These are phyloP conservation scores for Puya raimondii DNA, from an alignment of 176 grass and related monocot species.

Conservation along the genomic window DNA sequence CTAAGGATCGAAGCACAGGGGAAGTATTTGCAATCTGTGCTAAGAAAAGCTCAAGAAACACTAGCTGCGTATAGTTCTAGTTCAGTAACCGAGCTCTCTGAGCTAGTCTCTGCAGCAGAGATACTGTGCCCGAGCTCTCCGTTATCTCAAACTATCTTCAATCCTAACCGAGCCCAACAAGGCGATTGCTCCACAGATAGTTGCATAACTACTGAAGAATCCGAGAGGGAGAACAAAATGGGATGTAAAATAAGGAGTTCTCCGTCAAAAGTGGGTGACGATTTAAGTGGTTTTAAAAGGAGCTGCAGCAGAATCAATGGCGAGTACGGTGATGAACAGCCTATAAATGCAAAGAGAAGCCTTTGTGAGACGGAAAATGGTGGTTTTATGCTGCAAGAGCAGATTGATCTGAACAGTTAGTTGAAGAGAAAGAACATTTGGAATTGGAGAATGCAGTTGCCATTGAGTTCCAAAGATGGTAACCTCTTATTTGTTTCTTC, in stretches of 20 bases:
- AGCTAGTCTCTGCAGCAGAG: constrained; percentile 42
- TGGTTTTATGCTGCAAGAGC: constrained; percentile 16
- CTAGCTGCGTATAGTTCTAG: constrained; percentile 29
- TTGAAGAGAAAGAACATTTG: constrained; percentile 16
- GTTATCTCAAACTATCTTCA: constrained; percentile 4
- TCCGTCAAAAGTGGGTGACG: not conserved
- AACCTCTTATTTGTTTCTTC: not conserved
- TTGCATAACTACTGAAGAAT: constrained; percentile 46
- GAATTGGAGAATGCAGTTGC: not conserved
- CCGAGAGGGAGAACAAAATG: constrained; percentile 31
- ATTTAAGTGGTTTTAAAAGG: constrained; percentile 23
- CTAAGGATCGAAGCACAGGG: constrained; percentile 90
- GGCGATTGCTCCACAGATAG: constrained; percentile 40
- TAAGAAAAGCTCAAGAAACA: constrained; percentile 51
- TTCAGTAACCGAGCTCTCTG: constrained; percentile 44
- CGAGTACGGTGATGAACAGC: constrained; percentile 23
- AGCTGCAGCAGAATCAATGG: constrained; percentile 7
- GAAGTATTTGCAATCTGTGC: constrained; percentile 75
- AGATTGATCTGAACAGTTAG: constrained; percentile 85
- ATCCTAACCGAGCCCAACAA: not conserved
- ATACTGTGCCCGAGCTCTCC: constrained; percentile 35
- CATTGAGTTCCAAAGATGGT: not conserved
- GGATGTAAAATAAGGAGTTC: constrained; percentile 4
- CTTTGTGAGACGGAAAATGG: constrained; percentile 15
- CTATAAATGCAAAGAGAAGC: constrained; percentile 23